phyloP scores from a whole-genome alignment of 345 rosid species.

The Bruguiera gymnorhiza region DNA sequence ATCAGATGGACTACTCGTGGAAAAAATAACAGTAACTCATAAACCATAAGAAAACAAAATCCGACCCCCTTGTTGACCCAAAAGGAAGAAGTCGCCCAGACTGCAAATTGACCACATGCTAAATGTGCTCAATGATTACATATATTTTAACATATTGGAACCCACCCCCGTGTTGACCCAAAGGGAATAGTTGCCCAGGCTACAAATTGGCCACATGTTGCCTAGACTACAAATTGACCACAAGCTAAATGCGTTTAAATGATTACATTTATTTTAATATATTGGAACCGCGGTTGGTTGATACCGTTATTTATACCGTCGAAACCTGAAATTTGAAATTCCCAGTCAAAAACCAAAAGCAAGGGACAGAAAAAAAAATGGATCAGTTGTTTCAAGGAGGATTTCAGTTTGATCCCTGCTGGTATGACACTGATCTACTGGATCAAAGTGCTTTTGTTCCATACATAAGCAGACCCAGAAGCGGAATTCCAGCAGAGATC shows the following conservation, averaged over 20 bases:
- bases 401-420: constrained; percentile 21
- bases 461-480: constrained; percentile 18
- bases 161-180: constrained; percentile 8
- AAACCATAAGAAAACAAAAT: too few species aligned
- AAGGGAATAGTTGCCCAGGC: not conserved
- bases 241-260: constrained; percentile 1
- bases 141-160: not conserved
- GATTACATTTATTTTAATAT: not conserved
- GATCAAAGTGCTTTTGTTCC: constrained; percentile 47
- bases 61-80: not conserved
- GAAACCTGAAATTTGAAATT: constrained; percentile 9
- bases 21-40: too few species aligned
- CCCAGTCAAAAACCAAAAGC: not conserved
- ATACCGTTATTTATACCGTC: constrained; percentile 12
- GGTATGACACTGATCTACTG: constrained; percentile 22
- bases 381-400: constrained; percentile 25
- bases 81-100: not conserved
- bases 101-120: constrained; percentile 23
- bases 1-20: too few species aligned
- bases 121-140: not conserved
- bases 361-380: constrained; percentile 13
- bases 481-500: not conserved
- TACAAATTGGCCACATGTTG: constrained; percentile 21
- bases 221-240: constrained; percentile 21
- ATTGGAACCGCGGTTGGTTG: not conserved